These are phyloP conservation scores for Fomitiporia mediterranea DNA, from an alignment of 1,284 basidiomycete species.

Conservation along the genomic window DNA sequence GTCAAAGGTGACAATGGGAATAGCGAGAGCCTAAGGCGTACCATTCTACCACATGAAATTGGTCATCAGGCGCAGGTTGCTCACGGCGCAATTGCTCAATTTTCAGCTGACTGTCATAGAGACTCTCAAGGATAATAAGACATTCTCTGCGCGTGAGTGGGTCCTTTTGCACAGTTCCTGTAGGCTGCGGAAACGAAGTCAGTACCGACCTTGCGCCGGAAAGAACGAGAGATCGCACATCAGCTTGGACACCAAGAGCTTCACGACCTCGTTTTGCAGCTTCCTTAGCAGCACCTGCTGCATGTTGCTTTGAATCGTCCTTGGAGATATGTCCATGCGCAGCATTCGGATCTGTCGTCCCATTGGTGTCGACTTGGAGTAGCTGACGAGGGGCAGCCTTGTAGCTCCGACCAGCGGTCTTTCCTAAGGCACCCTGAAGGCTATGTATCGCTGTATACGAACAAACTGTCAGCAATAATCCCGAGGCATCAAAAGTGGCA, in stretches of 20 bases:
- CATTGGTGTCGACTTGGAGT: constrained; percentile 73
- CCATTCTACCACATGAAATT: constrained; percentile 53
- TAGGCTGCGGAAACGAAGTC: constrained; percentile 35
- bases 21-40: constrained; percentile 27
- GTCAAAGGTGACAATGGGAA: constrained; percentile 10
- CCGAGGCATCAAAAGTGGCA: neutral
- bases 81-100: constrained; percentile 85
- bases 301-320: constrained; percentile 38
- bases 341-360: constrained; percentile 46
- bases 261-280: constrained; percentile 70
- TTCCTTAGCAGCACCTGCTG: constrained; percentile 56
- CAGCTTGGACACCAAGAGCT: constrained; percentile 51
- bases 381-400: constrained; percentile 95
- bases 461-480: neutral
- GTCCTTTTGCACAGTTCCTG: constrained; percentile 55
- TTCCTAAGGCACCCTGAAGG: constrained; percentile 94
- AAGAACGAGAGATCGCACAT: constrained; percentile 35
- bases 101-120: constrained; percentile 83
- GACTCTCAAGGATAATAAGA: constrained; percentile 75
- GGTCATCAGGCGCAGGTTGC: constrained; percentile 62
- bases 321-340: constrained; percentile 55
- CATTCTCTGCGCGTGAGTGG: constrained; percentile 79
- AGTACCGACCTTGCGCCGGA: neutral
- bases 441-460: constrained; percentile 55
- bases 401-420: constrained; percentile 87